These are phyloP conservation scores for Epichloe sylvatica DNA, from an alignment of 2,329 filamentous ascomycete genomes.

Conservation along the genomic window DNA sequence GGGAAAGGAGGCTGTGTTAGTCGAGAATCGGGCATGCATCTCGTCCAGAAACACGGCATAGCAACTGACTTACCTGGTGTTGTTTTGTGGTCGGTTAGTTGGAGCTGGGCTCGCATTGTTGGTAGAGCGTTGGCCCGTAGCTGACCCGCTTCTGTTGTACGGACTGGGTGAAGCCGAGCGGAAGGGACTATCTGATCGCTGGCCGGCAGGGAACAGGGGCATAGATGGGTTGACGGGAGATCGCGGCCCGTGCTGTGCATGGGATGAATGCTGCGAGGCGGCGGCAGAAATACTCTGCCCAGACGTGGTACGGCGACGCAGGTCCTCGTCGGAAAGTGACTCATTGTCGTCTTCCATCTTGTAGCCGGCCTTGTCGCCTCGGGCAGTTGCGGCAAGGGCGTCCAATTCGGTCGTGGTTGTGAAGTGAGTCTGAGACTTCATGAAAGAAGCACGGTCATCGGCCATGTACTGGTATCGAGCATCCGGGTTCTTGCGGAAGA, in stretches of 20 bases:
- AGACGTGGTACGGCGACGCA: slow-evolving; percentile 22
- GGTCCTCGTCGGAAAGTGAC: slow-evolving; percentile 24
- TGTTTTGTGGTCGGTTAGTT: slow-evolving; percentile 24
- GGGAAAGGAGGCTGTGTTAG: slow-evolving; percentile 6
- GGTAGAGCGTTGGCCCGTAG: slow-evolving; percentile 15
- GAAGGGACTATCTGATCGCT: slow-evolving; percentile 23
- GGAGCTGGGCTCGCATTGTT: slow-evolving; percentile 20
- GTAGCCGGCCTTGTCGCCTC: slow-evolving; percentile 57
- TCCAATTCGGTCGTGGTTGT: slow-evolving; percentile 71
- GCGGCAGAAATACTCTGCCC: slow-evolving; percentile 12
- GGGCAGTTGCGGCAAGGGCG: slow-evolving; percentile 74
- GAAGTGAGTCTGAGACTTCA: slow-evolving; percentile 84
- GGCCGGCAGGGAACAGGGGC: slow-evolving; percentile 28
- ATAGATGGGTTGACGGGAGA: slow-evolving; percentile 29
- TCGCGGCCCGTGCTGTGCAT: slow-evolving; percentile 7
- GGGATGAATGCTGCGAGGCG: slow-evolving; percentile 20
- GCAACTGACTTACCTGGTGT: slow-evolving; percentile 20
- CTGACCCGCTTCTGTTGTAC: slow-evolving; percentile 12
- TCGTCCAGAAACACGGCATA: no score
- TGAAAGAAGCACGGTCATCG: slow-evolving; percentile 90
- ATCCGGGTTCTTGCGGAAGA: slow-evolving; percentile 88
- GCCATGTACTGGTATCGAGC: slow-evolving; percentile 92
- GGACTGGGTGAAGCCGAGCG: slow-evolving; percentile 22
- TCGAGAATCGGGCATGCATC: not conserved
- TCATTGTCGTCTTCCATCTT: slow-evolving; percentile 30